Evolutionary conservation across 2,329 filamentous ascomycete species (phyloP).

Genomic region (Pseudogymnoascus sp.): DNA sequence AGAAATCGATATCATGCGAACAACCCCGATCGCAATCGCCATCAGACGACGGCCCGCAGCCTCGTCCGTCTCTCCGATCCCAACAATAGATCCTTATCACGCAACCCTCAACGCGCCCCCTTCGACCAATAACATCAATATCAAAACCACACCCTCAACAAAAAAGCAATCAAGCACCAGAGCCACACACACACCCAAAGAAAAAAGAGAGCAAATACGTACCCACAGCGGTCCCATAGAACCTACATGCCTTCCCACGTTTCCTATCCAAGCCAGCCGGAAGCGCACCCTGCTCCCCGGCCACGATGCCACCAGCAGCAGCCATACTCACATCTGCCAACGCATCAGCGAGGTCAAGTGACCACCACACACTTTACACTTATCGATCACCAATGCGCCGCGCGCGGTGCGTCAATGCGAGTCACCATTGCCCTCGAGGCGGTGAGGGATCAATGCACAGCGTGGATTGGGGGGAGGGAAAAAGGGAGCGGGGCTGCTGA

Average conservation of each 20-base stretch:
- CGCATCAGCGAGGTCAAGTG: background rate
- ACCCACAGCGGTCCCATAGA: slow-evolving; percentile 1
- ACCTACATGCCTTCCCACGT: background rate
- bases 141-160: slow-evolving; percentile 2
- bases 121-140: background rate
- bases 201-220: background rate
- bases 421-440: background rate
- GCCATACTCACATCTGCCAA: background rate
- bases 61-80: background rate
- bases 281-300: background rate
- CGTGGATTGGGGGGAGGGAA: background rate
- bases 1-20: background rate
- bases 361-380: background rate
- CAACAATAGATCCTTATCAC: background rate
- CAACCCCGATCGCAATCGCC: slow-evolving; percentile 4
- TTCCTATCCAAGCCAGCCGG: background rate
- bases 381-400: background rate
- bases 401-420: background rate
- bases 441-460: background rate
- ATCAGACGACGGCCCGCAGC: background rate
- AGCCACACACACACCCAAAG: background rate
- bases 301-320: background rate
- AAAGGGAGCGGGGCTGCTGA: slow-evolving; percentile 2
- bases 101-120: background rate
- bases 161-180: background rate